These are phyloP conservation scores for Beauveria varroae DNA, from an alignment of 2,329 filamentous ascomycete genomes.

Conservation along the genomic window DNA sequence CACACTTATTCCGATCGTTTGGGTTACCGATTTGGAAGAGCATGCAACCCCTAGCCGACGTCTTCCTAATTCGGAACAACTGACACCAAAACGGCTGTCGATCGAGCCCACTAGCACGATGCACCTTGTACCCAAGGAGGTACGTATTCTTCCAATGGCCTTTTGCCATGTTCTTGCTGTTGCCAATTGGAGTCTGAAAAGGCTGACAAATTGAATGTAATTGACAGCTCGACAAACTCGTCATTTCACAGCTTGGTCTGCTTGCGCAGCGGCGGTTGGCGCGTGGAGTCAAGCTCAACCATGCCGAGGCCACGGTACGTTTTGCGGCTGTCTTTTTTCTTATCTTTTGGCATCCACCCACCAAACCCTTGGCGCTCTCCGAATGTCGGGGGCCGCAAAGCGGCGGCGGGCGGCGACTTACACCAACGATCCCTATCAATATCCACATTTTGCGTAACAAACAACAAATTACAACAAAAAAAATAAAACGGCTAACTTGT, in stretches of 20 bases:
- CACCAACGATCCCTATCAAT: not conserved
- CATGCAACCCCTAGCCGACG: slow-evolving; percentile 7
- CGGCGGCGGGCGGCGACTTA: not conserved
- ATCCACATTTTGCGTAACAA: not conserved
- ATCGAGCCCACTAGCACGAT: slow-evolving; percentile 21
- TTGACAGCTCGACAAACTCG: slow-evolving; percentile 84
- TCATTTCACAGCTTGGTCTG: slow-evolving; percentile 80
- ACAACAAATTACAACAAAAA: not conserved
- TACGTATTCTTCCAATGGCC: slow-evolving; percentile 19
- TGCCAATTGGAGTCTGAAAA: no score
- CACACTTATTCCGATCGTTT: not conserved
- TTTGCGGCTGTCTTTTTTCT: not conserved
- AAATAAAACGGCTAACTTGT: slow-evolving; percentile 10
- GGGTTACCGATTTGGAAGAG: not conserved
- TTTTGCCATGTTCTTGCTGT: not conserved
- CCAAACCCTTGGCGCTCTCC: not conserved
- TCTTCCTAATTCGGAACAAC: slow-evolving; percentile 8
- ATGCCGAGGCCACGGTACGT: slow-evolving; percentile 73
- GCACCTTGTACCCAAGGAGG: slow-evolving; percentile 44
- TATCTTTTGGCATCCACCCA: not conserved
- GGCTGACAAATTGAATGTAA: not conserved
- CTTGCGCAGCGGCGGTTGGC: slow-evolving; percentile 84
- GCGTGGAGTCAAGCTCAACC: slow-evolving; percentile 80
- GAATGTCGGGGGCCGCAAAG: not conserved
- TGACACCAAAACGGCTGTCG: not conserved